These are phyloP conservation scores for Solanum peruvianum DNA, from an alignment of 257 asterid species.

Conservation along the genomic window DNA sequence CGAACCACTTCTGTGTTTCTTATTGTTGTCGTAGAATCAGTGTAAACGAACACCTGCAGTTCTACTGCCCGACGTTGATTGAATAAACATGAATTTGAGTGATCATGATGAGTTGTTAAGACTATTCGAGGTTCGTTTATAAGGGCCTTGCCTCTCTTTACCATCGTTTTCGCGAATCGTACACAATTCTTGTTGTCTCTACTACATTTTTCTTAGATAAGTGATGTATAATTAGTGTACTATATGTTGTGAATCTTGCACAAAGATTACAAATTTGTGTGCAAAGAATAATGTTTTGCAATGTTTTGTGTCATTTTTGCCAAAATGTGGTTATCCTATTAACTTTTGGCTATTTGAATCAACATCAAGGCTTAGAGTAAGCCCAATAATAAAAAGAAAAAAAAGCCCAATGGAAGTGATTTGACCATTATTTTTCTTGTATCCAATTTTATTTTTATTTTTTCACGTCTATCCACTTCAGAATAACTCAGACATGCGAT, in stretches of 20 bases:
- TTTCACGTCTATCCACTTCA: too few relatives aligned
- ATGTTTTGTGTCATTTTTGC: not conserved
- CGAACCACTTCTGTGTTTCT: not conserved
- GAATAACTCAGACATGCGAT: too few relatives aligned
- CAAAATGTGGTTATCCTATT: not conserved
- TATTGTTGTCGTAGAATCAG: not conserved
- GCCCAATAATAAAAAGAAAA: not conserved
- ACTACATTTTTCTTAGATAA: not conserved
- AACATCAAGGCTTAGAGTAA: not conserved
- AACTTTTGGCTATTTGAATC: not conserved
- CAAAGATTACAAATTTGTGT: not conserved
- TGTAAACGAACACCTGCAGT: not conserved
- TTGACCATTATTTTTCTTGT: too few relatives aligned
- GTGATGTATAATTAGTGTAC: not conserved
- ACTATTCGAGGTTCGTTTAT: not conserved
- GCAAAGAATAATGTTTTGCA: too few relatives aligned
- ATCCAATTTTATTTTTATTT: too few relatives aligned
- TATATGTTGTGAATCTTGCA: not conserved
- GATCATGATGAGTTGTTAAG: not conserved
- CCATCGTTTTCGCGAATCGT: not conserved
- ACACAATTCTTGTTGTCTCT: not conserved
- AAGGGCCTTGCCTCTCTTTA: not conserved
- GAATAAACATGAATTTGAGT: not conserved
- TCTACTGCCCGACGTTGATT: not conserved
- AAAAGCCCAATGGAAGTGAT: too few relatives aligned